Percentiles rank a stretch among this genome's conserved stretches.
Conservation (phyloP, 352 stramenopile species). For the Phytopythium mirpurense region DNA sequence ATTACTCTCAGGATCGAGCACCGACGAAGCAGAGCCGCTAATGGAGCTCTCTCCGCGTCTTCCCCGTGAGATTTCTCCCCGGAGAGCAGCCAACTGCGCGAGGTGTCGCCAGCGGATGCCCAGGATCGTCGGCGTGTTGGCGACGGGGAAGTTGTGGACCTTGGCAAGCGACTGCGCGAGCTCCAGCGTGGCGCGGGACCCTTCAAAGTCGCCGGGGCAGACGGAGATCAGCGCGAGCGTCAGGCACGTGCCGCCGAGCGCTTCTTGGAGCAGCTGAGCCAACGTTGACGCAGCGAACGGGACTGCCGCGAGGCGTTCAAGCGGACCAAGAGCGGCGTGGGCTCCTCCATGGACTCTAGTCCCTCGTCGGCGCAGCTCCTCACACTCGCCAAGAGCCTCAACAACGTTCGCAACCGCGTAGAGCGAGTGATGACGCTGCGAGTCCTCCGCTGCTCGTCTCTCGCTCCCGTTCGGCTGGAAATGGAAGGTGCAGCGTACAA, state of each 20-base stretch:
- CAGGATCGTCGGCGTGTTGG: constrained; percentile 53
- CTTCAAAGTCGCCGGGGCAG: constrained; percentile 26
- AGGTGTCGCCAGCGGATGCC: constrained; percentile 29
- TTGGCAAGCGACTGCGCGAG: constrained; percentile 22
- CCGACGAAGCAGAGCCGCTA: neutral
- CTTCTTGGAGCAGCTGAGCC: constrained; percentile 39
- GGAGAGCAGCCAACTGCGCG: neutral
- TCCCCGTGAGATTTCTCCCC: neutral
- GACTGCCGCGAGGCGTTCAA: neutral
- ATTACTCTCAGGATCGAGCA: neutral
- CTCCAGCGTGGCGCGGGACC: constrained; percentile 33
- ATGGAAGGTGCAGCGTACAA: neutral
- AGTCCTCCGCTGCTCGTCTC: constrained; percentile 40
- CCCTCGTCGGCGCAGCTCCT: neutral
- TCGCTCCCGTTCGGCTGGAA: constrained; percentile 20
- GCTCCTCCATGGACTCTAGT: neutral
- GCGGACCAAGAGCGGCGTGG: neutral
- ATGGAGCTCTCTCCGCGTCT: neutral
- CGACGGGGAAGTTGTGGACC: constrained; percentile 40
- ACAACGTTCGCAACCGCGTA: constrained; percentile 39
- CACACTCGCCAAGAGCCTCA: constrained; percentile 5
- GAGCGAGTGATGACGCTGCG: constrained; percentile 54
- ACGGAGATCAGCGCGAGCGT: constrained; percentile 41
- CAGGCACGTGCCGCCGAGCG: constrained; percentile 47
- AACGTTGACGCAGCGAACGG: constrained; percentile 28